Conservation (phyloP, 129 eudicot species). For the Lactuca saligna region DNA sequence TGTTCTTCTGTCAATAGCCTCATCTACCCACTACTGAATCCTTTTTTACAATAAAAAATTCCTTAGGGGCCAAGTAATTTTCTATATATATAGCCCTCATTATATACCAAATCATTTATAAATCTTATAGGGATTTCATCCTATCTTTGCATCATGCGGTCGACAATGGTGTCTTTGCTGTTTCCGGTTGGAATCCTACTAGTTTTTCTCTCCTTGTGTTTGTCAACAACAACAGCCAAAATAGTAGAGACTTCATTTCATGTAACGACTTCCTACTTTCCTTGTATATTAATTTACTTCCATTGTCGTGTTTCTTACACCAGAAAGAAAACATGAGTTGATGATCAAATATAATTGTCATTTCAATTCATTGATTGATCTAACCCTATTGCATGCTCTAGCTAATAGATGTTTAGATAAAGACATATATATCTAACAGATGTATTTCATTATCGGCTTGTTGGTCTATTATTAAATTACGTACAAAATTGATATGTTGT, state of each 20-base stretch:
- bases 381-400: background rate
- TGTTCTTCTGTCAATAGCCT: conserved; percentile 8
- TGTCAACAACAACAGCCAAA: conserved; percentile 15
- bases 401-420: background rate
- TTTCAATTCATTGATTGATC: background rate
- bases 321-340: too few relatives aligned
- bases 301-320: too few relatives aligned
- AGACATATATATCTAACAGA: background rate
- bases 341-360: too few relatives aligned
- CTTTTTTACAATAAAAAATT: background rate
- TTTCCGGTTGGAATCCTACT: conserved; percentile 10
- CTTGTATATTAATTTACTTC: too few relatives aligned
- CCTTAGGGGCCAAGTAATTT: background rate
- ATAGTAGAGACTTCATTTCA: conserved; percentile 33
- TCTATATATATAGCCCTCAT: conserved; percentile 4
- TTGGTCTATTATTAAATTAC: too few relatives aligned
- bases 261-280: background rate
- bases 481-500: too few relatives aligned
- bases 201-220: conserved; percentile 15
- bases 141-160: background rate
- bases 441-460: background rate
- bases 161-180: conserved; percentile 5
- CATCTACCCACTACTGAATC: conserved; percentile 1
- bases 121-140: background rate
- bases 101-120: conserved; percentile 1